A percentile compares a stretch with the other conserved stretches of the same genome.
Evolutionary conservation across 176 grass and related monocot genomes (phyloP).

Genomic region (Raddia guianensis): DNA sequence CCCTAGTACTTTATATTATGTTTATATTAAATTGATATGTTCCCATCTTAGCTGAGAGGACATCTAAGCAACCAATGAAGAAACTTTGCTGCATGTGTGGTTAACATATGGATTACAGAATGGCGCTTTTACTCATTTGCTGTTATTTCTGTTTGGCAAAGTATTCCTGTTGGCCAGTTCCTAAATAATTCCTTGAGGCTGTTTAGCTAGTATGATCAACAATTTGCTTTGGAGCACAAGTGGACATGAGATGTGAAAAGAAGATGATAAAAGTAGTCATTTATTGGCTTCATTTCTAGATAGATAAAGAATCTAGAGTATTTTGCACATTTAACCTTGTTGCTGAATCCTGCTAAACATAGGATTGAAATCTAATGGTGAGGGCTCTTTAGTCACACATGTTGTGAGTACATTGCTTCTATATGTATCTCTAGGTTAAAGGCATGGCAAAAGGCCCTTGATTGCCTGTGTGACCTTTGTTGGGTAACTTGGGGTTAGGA

Average conservation of each 20-base stretch:
- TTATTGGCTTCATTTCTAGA: neutral
- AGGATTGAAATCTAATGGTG: neutral
- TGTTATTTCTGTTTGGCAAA: constrained; percentile 9
- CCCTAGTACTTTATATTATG: constrained; percentile 25
- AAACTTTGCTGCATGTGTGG: constrained; percentile 24
- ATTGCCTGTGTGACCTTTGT: neutral
- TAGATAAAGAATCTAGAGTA: neutral
- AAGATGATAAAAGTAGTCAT: neutral
- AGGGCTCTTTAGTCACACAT: neutral
- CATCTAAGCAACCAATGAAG: constrained; percentile 21
- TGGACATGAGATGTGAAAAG: neutral
- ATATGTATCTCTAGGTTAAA: constrained; percentile 2
- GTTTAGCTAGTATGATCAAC: neutral
- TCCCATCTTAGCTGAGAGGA: constrained; percentile 33
- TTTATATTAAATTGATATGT: constrained; percentile 36
- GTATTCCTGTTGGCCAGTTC: neutral
- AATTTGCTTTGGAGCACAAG: neutral
- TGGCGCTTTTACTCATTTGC: constrained; percentile 12
- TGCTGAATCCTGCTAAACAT: neutral
- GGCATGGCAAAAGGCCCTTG: neutral
- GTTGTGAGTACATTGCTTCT: neutral
- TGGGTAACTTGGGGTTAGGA: too few relatives aligned
- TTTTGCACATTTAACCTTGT: neutral
- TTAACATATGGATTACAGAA: constrained; percentile 30
- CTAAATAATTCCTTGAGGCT: neutral